A percentile compares a stretch with the other conserved stretches of the same genome.
Conservation (phyloP, 345 rosid species). For the Ricinus communis region DNA sequence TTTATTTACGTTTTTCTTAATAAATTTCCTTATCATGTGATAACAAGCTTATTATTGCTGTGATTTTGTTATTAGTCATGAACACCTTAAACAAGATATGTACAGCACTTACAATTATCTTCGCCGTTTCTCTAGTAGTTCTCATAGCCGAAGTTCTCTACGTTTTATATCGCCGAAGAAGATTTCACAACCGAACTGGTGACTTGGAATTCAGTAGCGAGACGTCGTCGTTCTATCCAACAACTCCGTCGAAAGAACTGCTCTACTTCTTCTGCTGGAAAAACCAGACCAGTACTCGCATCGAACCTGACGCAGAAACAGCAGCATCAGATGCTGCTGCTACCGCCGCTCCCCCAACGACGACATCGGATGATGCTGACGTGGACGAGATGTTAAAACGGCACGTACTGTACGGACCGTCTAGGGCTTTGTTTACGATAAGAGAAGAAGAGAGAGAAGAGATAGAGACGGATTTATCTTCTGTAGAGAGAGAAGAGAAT, state of each 20-base stretch:
- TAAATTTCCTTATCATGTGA: too few relatives aligned
- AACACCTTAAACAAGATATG: slow-evolving; percentile 37
- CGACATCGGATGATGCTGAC: slow-evolving; percentile 9
- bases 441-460: slow-evolving; percentile 64
- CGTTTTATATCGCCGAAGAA: slow-evolving; percentile 50
- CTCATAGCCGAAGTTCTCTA: slow-evolving; percentile 43
- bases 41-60: too few relatives aligned
- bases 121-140: slow-evolving; percentile 40
- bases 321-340: slow-evolving; percentile 18
- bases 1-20: background rate
- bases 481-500: background rate
- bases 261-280: slow-evolving; percentile 76
- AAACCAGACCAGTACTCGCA: slow-evolving; percentile 43
- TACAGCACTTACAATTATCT: slow-evolving; percentile 40
- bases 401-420: slow-evolving; percentile 49
- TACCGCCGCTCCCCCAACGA: background rate
- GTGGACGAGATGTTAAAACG: slow-evolving; percentile 37
- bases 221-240: slow-evolving; percentile 18
- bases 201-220: slow-evolving; percentile 13
- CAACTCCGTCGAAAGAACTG: slow-evolving; percentile 65
- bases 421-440: slow-evolving; percentile 64
- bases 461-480: slow-evolving; percentile 11
- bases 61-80: slow-evolving; percentile 32
- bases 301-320: slow-evolving; percentile 39
- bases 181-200: slow-evolving; percentile 32